phyloP scores from a whole-genome alignment of 306 rosid genomes.

The Pueraria montana region DNA sequence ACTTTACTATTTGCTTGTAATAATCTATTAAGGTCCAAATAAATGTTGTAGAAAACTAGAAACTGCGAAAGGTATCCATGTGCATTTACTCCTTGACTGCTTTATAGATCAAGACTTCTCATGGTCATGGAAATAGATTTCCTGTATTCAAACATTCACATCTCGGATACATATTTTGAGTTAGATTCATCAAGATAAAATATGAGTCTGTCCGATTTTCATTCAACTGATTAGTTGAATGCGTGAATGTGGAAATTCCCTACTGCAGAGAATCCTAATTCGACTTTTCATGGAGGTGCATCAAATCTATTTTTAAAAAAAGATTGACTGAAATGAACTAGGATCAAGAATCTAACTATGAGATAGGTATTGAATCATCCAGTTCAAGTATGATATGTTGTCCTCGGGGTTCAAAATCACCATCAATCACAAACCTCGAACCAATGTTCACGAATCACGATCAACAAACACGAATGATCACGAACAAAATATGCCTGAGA shows the following conservation, averaged over 20 bases:
- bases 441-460: too few relatives aligned
- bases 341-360: conserved; percentile 4
- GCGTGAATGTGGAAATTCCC: neutral
- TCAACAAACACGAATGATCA: too few relatives aligned
- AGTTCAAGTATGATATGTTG: neutral
- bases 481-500: too few relatives aligned
- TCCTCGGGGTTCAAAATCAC: too few relatives aligned
- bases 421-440: too few relatives aligned
- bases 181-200: too few relatives aligned
- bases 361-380: conserved; percentile 22
- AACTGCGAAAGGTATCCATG: neutral
- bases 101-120: too few relatives aligned
- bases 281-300: neutral
- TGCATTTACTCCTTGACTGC: neutral
- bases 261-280: neutral
- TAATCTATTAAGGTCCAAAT: neutral
- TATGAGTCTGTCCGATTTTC: too few relatives aligned
- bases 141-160: neutral
- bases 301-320: neutral
- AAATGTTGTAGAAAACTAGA: neutral
- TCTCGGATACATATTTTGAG: too few relatives aligned
- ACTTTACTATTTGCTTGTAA: neutral
- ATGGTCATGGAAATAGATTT: too few relatives aligned
- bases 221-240: too few relatives aligned
- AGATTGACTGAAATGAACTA: neutral